Base-by-base conservation (phyloP, 768 basidiomycete species). In the Termitomyces sp. region DNA sequence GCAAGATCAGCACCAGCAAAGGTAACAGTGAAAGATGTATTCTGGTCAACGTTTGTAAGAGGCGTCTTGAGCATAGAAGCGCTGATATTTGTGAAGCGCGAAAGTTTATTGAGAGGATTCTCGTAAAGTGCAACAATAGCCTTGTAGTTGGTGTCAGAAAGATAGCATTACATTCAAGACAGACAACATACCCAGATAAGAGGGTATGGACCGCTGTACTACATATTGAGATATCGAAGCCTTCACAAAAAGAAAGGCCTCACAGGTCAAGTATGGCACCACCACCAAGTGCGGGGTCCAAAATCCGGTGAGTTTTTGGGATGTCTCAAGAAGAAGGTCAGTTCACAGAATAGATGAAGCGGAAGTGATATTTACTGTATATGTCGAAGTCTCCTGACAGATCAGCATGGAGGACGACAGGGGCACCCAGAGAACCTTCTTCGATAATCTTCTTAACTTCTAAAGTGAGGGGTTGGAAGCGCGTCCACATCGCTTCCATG, bases 401-500 rank as follows among this genome's bases (percentile, higher is more conserved):
- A 67, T 95, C 91, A 7, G 92, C 92, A 57, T 85, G 83, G 44
- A 92, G 62, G 6, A 88, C 75, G 3, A 88, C 74, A 18, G 89
- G 87, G 10, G 79, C 74, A 7, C 90, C 91, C 22, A 93, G 75
- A n/a, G 68, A 71, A 5, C 87, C 88, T 55, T 78, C 77, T 50
- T 88, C 83, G 1, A 82, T 78, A 46, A 90, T 72, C 59, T 78
- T 77, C 71, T 87, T 86, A 53, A 92, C 74, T 59, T 88, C 89
- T 18, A 76, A 66, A 10, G 78, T 75, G 58, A 90, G 79, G 13
- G 89, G 89, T 57, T 89, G 86, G 76, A 91, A 92, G 36, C 89
- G 80, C 36, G 92, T 93, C 91, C 92, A 93, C 72, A 93, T 77
- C 0, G 89, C 92, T 72, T 95, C 94, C 93, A 95, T 95, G 65